Evolutionary conservation across 148 eudicot species (phyloP).

Genomic region (Cornus suecica): DNA sequence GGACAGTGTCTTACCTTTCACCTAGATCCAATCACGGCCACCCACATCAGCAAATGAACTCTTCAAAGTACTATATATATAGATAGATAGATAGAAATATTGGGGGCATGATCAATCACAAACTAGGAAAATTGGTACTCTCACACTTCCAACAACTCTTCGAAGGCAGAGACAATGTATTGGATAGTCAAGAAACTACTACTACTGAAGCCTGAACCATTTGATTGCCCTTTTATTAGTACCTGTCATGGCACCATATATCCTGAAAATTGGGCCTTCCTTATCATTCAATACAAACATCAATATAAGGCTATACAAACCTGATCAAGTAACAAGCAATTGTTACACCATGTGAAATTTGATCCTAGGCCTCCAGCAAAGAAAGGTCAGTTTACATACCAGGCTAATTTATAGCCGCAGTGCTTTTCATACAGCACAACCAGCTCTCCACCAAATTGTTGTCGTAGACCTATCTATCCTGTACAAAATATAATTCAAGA

Average conservation of each 20-base stretch:
- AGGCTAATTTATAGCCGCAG: not conserved
- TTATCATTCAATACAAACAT: too few species aligned
- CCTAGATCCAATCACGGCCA: not conserved
- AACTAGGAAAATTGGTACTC: too few species aligned
- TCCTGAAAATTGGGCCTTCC: not conserved
- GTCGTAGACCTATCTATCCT: not conserved
- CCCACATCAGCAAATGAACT: not conserved
- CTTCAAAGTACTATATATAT: not conserved
- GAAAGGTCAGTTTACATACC: not conserved
- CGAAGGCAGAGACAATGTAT: too few species aligned
- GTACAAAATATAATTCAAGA: not conserved
- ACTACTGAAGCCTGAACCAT: not conserved
- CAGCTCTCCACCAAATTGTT: not conserved
- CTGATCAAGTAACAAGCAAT: too few species aligned
- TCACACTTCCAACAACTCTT: too few species aligned
- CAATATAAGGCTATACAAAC: too few species aligned
- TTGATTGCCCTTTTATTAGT: not conserved
- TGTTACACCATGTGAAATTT: too few species aligned
- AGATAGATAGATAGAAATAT: too few species aligned
- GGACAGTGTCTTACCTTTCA: too few species aligned
- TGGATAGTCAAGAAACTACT: too few species aligned
- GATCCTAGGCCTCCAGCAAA: too few species aligned
- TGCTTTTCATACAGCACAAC: not conserved
- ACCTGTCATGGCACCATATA: not conserved
- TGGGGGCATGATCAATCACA: too few species aligned